Percentiles rank a stretch among this genome's conserved stretches.
These are phyloP conservation scores for Fusarium odoratissimum DNA, from an alignment of 2,329 filamentous ascomycete species.

Conservation along the genomic window DNA sequence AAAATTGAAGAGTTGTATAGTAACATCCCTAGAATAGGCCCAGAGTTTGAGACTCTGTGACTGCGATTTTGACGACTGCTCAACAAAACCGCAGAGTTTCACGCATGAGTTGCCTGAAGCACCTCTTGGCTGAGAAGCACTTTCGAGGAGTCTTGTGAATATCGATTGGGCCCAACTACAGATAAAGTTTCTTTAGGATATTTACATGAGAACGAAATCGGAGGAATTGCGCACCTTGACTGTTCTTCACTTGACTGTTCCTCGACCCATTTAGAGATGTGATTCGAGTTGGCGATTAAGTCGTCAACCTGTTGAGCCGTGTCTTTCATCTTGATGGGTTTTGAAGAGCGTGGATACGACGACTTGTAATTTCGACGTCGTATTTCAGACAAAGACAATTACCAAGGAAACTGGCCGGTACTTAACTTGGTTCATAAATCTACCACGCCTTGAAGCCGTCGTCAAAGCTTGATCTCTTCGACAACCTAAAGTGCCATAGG, in stretches of 20 bases:
- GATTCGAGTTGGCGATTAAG: conserved; percentile 52
- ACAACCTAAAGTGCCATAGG: conserved; percentile 5
- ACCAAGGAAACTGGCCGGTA: not conserved
- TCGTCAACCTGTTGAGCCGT: conserved; percentile 46
- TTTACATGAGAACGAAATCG: conserved; percentile 21
- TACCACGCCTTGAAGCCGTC: conserved; percentile 15
- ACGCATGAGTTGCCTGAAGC: conserved; percentile 67
- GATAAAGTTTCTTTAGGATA: conserved; percentile 36
- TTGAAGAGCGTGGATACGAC: not conserved
- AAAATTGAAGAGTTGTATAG: conserved; percentile 66
- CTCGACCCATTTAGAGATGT: conserved; percentile 58
- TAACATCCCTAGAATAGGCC: conserved; percentile 63
- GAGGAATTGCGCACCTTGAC: conserved; percentile 50
- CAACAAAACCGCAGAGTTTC: conserved; percentile 71
- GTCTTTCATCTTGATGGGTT: conserved; percentile 37
- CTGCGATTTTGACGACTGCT: conserved; percentile 65
- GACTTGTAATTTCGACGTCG: conserved; percentile 1
- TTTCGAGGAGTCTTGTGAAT: conserved; percentile 60
- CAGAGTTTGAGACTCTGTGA: conserved; percentile 57
- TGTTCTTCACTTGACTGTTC: conserved; percentile 51
- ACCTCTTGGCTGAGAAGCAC: conserved; percentile 65
- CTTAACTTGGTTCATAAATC: not conserved
- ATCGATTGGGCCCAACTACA: conserved; percentile 53
- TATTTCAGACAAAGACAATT: not conserved
- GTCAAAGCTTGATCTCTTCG: conserved; percentile 8